Base-by-base conservation (phyloP, 768 basidiomycete species). In the Cystoderma amianthinum region DNA sequence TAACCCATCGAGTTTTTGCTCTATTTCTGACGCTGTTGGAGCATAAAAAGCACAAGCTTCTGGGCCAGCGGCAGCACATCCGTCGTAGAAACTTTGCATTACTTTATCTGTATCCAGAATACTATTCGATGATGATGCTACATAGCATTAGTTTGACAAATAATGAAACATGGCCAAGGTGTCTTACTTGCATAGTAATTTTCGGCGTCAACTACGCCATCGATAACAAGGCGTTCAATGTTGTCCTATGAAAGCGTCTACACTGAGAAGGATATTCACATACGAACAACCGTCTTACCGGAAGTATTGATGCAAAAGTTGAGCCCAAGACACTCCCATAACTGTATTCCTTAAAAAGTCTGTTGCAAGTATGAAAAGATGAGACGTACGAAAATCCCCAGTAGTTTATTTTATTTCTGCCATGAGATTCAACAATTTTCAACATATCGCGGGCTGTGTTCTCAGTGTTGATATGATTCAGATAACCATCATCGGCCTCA, bases 391-490 rank as follows among this genome's bases (percentile, higher is more conserved):
- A 58, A 33, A 55, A 44, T 16, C 60, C 59, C 48, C 51, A 61
- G 36, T 58, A 61, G 15, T 56, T 45, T 2, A 67, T 39, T 45
- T 66, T 67, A 20, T 62, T 53, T 21, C 39, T 47, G 3, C 59
- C 60, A 43, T 62, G 53, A 2, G 61, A 61, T 19, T 58, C 44
- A 1, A 55, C 48, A 36, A 69, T 67, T 2, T 44, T 42, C 12
- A 67, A 40, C 66, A 69, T 69, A 36, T 69, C 67, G 3, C 55
- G 47, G 7, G 65, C 67, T 9, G 59, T 59, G 38, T 64, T 55
- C 18, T 68, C 66, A 2, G 67, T 68, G 35, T 58, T 65, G 7
- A 68, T 59, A 39, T 60, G 55, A 4, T 44, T 42, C 24, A 63
- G 35, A 18, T 45, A 51, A 2, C 56, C 58, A 6, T 48, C 42